A percentile compares a stretch with the other conserved stretches of the same genome.
Evolutionary conservation across 164 flowering plant genomes (phyloP).

Genomic region (Annona cherimola): DNA sequence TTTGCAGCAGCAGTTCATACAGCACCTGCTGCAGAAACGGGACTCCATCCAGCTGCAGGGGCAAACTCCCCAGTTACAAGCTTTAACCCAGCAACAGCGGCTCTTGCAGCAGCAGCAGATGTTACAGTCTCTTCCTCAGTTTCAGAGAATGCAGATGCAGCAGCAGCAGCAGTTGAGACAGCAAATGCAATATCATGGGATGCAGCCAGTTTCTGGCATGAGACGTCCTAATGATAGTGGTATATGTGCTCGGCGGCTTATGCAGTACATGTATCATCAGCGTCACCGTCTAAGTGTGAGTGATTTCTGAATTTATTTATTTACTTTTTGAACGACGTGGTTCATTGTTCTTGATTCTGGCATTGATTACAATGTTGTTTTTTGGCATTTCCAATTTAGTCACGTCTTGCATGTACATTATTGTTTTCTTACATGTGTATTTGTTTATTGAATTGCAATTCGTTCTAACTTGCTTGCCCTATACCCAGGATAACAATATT

Average conservation of each 20-base stretch:
- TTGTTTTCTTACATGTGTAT: neutral
- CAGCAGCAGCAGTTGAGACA: slow-evolving; percentile 54
- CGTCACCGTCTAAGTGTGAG: slow-evolving; percentile 80
- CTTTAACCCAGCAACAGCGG: slow-evolving; percentile 76
- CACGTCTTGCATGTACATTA: neutral
- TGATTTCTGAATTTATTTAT: neutral
- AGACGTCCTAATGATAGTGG: slow-evolving; percentile 82
- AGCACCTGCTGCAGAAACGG: slow-evolving; percentile 73
- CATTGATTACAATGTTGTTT: neutral
- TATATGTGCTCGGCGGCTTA: slow-evolving; percentile 82
- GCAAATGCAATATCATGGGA: slow-evolving; percentile 58
- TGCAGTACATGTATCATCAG: slow-evolving; percentile 96
- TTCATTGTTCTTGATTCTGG: neutral
- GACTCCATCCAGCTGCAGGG: slow-evolving; percentile 62
- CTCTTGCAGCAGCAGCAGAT: slow-evolving; percentile 41
- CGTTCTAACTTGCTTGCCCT: neutral
- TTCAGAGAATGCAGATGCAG: slow-evolving; percentile 64
- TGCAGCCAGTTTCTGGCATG: slow-evolving; percentile 42
- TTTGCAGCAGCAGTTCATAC: slow-evolving; percentile 72
- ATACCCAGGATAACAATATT: slow-evolving; percentile 65
- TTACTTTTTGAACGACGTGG: neutral
- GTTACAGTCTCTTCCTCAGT: slow-evolving; percentile 68
- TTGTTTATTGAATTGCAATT: neutral
- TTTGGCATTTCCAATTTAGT: neutral
- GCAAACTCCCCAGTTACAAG: slow-evolving; percentile 77